These are phyloP conservation scores for Allantophomopsis lycopodina DNA, from an alignment of 2,329 filamentous ascomycete species.

Conservation along the genomic window DNA sequence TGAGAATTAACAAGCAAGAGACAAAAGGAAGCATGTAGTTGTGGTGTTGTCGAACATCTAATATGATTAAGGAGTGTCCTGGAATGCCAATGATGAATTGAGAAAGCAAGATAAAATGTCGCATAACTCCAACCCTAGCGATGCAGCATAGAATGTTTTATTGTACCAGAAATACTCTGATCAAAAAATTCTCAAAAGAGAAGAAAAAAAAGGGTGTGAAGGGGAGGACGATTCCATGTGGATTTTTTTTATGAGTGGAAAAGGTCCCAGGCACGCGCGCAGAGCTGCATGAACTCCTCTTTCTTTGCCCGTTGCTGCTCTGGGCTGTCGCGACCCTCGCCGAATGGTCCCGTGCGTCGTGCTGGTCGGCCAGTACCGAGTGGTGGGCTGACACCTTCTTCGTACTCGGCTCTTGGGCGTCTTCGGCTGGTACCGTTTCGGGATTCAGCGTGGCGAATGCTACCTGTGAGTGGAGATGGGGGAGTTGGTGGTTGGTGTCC, in stretches of 20 bases:
- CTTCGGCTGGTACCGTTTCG: conserved; percentile 53
- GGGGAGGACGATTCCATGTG: neutral
- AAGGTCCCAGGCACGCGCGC: conserved; percentile 86
- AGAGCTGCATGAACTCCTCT: conserved; percentile 80
- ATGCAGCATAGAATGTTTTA: too few species aligned
- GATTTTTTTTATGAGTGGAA: conserved; percentile 66
- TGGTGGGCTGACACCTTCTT: conserved; percentile 80
- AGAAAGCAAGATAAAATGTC: too few species aligned
- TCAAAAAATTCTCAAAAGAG: too few species aligned
- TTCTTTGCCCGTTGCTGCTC: conserved; percentile 78
- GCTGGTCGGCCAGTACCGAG: conserved; percentile 59
- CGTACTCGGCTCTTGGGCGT: conserved; percentile 79
- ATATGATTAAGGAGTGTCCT: too few species aligned
- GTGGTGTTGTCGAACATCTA: too few species aligned
- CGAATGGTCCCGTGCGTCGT: conserved; percentile 53
- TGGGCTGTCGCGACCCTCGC: conserved; percentile 68
- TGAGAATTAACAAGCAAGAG: too few species aligned
- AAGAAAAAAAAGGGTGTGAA: too few species aligned
- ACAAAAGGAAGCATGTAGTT: too few species aligned
- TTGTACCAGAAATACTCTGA: too few species aligned
- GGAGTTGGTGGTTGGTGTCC: conserved; percentile 89
- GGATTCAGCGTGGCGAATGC: conserved; percentile 13
- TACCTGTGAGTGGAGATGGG: conserved; percentile 31
- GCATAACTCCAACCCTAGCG: too few species aligned
- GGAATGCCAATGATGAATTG: too few species aligned